Percentiles rank a stretch among this genome's conserved stretches.
Conservation (phyloP, 2,329 filamentous ascomycete species). For the Sporothrix protearum region DNA sequence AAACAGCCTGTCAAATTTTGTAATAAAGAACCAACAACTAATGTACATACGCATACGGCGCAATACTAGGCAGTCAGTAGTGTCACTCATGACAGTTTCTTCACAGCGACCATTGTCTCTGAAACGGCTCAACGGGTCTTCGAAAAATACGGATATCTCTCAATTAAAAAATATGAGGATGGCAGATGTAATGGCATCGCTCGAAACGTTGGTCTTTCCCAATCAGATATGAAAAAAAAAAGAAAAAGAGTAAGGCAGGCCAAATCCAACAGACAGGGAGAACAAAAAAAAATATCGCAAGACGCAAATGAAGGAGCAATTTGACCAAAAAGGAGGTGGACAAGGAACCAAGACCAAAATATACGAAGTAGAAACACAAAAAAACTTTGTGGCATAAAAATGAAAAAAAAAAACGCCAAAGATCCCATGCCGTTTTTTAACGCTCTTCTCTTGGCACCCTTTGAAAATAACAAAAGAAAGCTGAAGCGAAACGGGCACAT, state of each 20-base stretch:
- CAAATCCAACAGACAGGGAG: not conserved
- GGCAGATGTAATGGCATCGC: slow-evolving; percentile 13
- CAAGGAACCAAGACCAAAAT: not conserved
- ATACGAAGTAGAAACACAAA: not conserved
- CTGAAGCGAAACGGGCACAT: not conserved
- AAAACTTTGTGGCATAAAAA: not conserved
- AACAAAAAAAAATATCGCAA: slow-evolving; percentile 11
- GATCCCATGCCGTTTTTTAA: slow-evolving; percentile 25
- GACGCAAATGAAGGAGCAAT: not conserved
- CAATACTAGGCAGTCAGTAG: no score
- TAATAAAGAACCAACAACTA: not conserved
- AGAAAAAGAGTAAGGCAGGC: not conserved
- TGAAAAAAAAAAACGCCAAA: slow-evolving; percentile 14
- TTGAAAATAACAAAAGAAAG: not conserved
- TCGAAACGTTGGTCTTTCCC: slow-evolving; percentile 8
- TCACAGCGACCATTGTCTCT: not conserved
- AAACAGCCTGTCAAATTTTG: not conserved
- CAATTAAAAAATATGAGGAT: slow-evolving; percentile 10
- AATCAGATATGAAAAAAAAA: slow-evolving; percentile 3
- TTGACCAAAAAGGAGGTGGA: not conserved
- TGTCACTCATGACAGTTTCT: no score
- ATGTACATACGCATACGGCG: no score
- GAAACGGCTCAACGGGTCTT: not conserved
- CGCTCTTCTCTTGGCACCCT: slow-evolving; percentile 9
- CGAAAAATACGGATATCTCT: slow-evolving; percentile 22